Base-by-base conservation (phyloP, 2,329 filamentous ascomycete genomes). In the Calonectria pteridis region DNA sequence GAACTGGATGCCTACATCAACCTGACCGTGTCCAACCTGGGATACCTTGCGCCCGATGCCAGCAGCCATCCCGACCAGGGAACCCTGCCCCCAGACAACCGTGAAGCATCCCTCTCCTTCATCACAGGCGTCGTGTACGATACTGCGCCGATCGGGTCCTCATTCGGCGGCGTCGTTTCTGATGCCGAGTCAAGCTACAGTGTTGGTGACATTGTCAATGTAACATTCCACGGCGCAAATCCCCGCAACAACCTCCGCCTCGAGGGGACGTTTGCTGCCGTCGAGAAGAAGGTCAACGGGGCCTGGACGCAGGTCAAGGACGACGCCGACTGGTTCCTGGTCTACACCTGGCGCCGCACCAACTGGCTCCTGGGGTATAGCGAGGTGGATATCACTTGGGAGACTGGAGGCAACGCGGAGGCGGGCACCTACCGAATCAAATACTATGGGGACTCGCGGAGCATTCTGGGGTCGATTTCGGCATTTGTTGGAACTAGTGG, bases 1-100 rank as follows among this genome's bases (percentile, higher is more conserved):
- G 94, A 95, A 0, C 89, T 98, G 14, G 91, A 94, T 43, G 96
- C 95, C 0, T 97, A 97, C 86, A 94, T 98, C 85, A 96, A 97
- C 83, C 88, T 96, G 53, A 96, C 95, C 0, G 87, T 95, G n/a
- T 91, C 93, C 82, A 90, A 83, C 71, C 71, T 84, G 70, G 79
- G 86, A 86, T 69, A 86, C 86, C 58, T 84, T 85, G 75, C 76
- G 9, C 79, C 83, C 6, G 75, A 76, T 53, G 84, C 87, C 65
- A 81, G 83, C 78, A 71, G 86, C 77, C 81, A 85, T 71, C 81
- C 88, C 80, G 68, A 87, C 16, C 77, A 80, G 55, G 95, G 92
- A 0, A 91, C 91, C 0, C 86, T 86, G 2, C 95, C 96, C 4
- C 95, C 95, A 0, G 93, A 98, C 82, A 95, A 98, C 85, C 91